Percentiles rank a stretch among this genome's conserved stretches.
These are phyloP conservation scores for Corymbia calophylla DNA, from an alignment of 441 rosid genomes.

Conservation along the genomic window DNA sequence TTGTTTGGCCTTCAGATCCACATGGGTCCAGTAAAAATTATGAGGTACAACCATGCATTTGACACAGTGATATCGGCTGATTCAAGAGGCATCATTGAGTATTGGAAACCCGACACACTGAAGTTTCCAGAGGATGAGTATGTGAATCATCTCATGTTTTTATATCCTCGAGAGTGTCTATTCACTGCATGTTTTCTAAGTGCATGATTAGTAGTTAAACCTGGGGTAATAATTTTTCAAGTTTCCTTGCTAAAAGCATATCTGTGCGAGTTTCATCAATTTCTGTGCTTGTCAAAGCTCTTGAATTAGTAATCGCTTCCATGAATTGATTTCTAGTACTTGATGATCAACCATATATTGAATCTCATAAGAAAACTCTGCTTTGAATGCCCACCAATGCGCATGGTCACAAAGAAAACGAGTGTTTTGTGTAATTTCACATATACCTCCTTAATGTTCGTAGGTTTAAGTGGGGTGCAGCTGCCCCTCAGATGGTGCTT, in stretches of 20 bases:
- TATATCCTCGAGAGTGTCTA: neutral
- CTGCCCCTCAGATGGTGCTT: neutral
- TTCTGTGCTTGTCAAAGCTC: neutral
- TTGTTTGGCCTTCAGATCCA: conserved; percentile 38
- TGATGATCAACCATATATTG: neutral
- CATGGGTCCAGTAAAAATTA: conserved; percentile 59
- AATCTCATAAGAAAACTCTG: neutral
- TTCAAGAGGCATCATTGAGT: conserved; percentile 73
- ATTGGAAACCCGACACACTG: conserved; percentile 72
- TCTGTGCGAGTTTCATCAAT: neutral
- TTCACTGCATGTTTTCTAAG: neutral
- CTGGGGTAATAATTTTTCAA: neutral
- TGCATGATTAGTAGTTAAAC: neutral
- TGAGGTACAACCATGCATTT: conserved; percentile 68
- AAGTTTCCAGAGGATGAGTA: conserved; percentile 82
- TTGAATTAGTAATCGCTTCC: neutral
- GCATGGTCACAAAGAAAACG: neutral
- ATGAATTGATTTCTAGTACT: neutral
- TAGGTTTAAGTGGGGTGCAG: neutral
- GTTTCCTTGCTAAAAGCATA: neutral
- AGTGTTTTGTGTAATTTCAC: neutral
- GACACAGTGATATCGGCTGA: conserved; percentile 84
- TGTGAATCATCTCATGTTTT: conserved; percentile 14
- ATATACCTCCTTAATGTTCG: neutral
- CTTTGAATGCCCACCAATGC: neutral